Evolutionary conservation across 2,329 filamentous ascomycete species (phyloP), one percentile per base, ranked within the genome.

Genomic region (Alternaria solani): DNA sequence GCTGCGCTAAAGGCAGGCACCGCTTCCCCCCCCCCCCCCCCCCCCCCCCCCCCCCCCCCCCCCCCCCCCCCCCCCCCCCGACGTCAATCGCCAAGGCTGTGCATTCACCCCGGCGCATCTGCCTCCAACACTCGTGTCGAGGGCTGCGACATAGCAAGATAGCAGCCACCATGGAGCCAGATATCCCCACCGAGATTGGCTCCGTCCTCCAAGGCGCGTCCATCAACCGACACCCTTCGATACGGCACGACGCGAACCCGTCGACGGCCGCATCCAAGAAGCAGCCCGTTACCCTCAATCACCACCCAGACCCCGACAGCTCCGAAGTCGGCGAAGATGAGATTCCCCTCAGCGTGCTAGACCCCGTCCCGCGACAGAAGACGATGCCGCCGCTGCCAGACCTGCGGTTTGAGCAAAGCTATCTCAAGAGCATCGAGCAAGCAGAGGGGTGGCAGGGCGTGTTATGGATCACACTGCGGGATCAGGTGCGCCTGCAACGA

Each of bases 361-460:
- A 83, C 43, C 85, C 82, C 3, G 68, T 81, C 7, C 82, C 82
- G n/a, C 83, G 88, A 47, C 78, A 83, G 56, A 81, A 81, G 52
- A 83, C 82, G 32, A 86, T 97, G 74, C 93, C 94, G 47, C 88
- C 88, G 4, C 77, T 91, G 47, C 88, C 88, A 4, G 95, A 99
- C 81, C 83, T 99, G 67, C 88, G 95, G 43, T 98, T 98, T 81
- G 95, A 99, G 82, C 95, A 99, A 85, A 97, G 94, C 84, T 99
- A 99, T 79, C 86, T 99, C 56, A 90, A 91, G 71, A 96, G 93
- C 81, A 91, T 99, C 69, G 87, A 90, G 66, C 85, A 88, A 57
- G 93, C 93, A 36, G 87, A 95, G 67, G 89, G 88, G 25, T 94
- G 89, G 88, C 89, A 91, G 82, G 88, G 88, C 76, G 87, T 99